Base-by-base conservation (phyloP, 1,284 basidiomycete species). In the Cryptococcus depauperatus region DNA sequence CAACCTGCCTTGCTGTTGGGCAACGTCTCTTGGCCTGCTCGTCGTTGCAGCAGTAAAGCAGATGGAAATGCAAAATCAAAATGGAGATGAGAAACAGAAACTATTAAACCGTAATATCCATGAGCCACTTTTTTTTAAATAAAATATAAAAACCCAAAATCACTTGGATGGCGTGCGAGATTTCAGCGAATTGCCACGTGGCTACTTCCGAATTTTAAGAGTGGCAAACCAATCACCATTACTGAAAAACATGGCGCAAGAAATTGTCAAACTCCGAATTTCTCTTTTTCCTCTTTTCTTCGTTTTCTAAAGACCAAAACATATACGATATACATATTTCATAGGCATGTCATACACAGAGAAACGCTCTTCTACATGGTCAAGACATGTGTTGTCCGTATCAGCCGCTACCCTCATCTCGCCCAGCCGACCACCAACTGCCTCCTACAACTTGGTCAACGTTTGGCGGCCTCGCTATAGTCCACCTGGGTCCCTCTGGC, bases 391-490 rank as follows among this genome's bases (percentile, higher is more conserved):
- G n/a, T 30, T 9, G 29, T 30, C 29, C 9, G n/a, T n/a, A 35
- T 35, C 6, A 40, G 6, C 22, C 28, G 14, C 23, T n/a, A 30
- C 29, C 19, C 40, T 32, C 34, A 43, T 54, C 46, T 7, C 52
- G 50, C 1, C 58, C 56, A 34, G 52, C 57, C 37, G 50, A 41
- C 53, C 56, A 56, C 51, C 51, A 58, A 4, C 41, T 46, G 3
- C 55, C 56, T 27, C 56, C 52, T 22, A 43, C n/a, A 2, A 52
- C 44, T 8, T 34, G 44, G n/a, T 43, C 49, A 10, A 27, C 35
- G 21, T 51, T 51, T 1, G 60, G 58, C n/a, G 60, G 60, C 41
- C 54, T 57, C 11, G 60, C 60, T 33, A 54, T 45, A 10, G 43
- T 37, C 52, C 51, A 57, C 25, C 60, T 43, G 10, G 60, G 60